These are phyloP conservation scores for Capillidium heterosporum DNA, from an alignment of 371 early-diverging fungal species.

Conservation along the genomic window DNA sequence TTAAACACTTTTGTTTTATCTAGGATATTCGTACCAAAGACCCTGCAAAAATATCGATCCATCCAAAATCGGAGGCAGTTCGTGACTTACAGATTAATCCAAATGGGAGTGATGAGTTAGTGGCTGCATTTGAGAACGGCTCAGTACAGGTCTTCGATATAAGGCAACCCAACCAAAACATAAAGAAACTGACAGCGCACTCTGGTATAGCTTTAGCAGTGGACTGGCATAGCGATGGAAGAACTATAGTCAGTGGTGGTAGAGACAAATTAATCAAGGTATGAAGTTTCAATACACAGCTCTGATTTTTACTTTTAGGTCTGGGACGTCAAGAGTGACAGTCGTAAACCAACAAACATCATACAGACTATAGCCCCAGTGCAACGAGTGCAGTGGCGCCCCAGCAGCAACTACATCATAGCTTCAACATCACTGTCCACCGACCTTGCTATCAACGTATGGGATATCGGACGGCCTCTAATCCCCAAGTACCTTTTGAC, in stretches of 20 bases:
- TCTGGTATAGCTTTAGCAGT: slow-evolving; percentile 56
- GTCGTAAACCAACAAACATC: slow-evolving; percentile 30
- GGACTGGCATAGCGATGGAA: slow-evolving; percentile 67
- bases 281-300: not conserved
- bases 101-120: slow-evolving; percentile 35
- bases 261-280: slow-evolving; percentile 69
- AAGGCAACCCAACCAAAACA: slow-evolving; percentile 37
- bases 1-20: not conserved
- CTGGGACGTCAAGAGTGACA: slow-evolving; percentile 63
- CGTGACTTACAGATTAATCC: slow-evolving; percentile 75
- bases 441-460: slow-evolving; percentile 49
- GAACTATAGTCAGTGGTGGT: slow-evolving; percentile 61
- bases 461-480: slow-evolving; percentile 57
- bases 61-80: slow-evolving; percentile 64
- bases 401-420: slow-evolving; percentile 41
- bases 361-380: slow-evolving; percentile 60
- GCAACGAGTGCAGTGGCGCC: slow-evolving; percentile 62
- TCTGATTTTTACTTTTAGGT: slow-evolving; percentile 17
- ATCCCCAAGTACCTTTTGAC: slow-evolving; percentile 51
- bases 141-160: slow-evolving; percentile 75
- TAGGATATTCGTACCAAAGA: slow-evolving; percentile 52
- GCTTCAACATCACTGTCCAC: slow-evolving; percentile 50
- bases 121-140: slow-evolving; percentile 77
- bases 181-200: slow-evolving; percentile 57
- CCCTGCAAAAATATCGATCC: slow-evolving; percentile 32